Conservation (phyloP, 179 eudicot species). For the Carnegiea gigantea region DNA sequence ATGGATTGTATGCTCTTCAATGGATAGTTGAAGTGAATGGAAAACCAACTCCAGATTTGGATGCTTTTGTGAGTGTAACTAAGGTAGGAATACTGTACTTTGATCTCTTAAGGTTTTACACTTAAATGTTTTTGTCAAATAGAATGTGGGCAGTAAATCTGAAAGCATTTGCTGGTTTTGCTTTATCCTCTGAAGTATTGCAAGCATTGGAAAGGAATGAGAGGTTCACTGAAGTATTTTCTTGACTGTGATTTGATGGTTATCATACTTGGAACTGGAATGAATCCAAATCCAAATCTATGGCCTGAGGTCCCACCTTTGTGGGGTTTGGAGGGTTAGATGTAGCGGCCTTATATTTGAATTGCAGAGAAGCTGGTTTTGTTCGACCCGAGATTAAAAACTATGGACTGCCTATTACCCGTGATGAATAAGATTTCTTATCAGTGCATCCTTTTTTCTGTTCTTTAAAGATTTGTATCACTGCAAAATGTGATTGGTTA, state of each 20-base stretch:
- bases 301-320: too few species aligned
- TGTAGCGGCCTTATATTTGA: neutral
- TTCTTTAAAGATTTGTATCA: too few species aligned
- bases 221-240: neutral
- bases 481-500: neutral
- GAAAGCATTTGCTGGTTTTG: neutral
- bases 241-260: too few species aligned
- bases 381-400: neutral
- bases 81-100: constrained; percentile 49
- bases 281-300: too few species aligned
- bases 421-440: neutral
- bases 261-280: too few species aligned
- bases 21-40: constrained; percentile 98
- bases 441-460: too few species aligned
- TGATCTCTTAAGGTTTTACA: neutral
- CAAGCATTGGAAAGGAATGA: neutral
- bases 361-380: neutral
- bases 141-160: neutral
- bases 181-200: neutral
- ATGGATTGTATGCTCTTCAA: constrained; percentile 88
- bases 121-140: neutral
- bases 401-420: neutral
- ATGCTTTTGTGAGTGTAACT: constrained; percentile 77
- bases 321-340: too few species aligned
- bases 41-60: constrained; percentile 82